Evolutionary conservation across 345 rosid species (phyloP).

Genomic region (Trapa bicornis): DNA sequence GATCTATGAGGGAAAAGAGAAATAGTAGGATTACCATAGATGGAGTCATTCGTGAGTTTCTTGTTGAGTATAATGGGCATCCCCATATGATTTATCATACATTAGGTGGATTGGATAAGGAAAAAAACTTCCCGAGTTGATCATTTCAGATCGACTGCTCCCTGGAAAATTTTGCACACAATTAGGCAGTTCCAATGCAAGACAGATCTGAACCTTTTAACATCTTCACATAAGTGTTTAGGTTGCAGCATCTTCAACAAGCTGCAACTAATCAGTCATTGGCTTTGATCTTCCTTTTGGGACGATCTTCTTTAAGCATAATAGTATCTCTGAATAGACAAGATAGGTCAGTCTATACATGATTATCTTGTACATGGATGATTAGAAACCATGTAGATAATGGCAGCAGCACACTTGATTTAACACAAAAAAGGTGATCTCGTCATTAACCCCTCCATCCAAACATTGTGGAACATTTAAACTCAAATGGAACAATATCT

Average conservation of each 20-base stretch:
- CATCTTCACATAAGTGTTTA: background rate
- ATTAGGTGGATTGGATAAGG: too few relatives aligned
- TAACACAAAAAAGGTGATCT: background rate
- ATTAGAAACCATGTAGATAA: background rate
- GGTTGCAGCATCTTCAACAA: background rate
- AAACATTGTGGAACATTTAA: background rate
- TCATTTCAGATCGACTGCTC: background rate
- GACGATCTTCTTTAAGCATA: background rate
- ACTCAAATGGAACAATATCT: background rate
- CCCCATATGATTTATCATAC: too few relatives aligned
- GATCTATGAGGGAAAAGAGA: too few relatives aligned
- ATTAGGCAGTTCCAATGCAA: too few relatives aligned
- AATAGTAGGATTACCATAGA: too few relatives aligned
- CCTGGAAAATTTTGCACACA: too few relatives aligned
- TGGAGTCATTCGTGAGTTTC: too few relatives aligned
- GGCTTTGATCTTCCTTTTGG: background rate
- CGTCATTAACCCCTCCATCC: background rate
- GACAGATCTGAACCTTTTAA: too few relatives aligned
- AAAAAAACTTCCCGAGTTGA: background rate
- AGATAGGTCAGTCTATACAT: background rate
- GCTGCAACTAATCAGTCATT: background rate
- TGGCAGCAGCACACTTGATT: background rate
- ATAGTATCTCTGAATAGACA: background rate
- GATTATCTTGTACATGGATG: background rate
- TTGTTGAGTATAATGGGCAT: too few relatives aligned